phyloP scores from a whole-genome alignment of 179 eudicot species.

The Beta macrorhiza region DNA sequence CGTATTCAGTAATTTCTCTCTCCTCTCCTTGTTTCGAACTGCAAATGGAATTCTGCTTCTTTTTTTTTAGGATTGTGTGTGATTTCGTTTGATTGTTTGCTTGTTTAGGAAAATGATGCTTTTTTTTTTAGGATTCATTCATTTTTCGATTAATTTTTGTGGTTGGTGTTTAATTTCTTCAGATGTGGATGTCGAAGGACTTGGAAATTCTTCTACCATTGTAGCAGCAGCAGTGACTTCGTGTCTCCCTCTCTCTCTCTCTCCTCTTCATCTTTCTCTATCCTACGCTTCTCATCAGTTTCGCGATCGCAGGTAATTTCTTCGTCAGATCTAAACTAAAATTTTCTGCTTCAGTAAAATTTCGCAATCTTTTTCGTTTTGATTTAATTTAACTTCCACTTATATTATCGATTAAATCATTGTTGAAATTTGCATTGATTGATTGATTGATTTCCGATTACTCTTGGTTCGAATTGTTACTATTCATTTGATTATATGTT shows the following conservation, averaged over 20 bases:
- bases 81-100: too few species aligned
- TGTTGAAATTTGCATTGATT: background rate
- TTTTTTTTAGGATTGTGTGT: too few species aligned
- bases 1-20: too few species aligned
- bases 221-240: background rate
- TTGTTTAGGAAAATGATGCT: too few species aligned
- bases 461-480: background rate
- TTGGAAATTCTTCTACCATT: too few species aligned
- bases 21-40: too few species aligned
- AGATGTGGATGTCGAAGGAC: too few species aligned
- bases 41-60: too few species aligned
- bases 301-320: constrained; percentile 21
- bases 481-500: background rate
- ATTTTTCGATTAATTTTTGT: too few species aligned
- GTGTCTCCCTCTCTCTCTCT: background rate
- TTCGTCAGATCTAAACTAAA: constrained; percentile 16
- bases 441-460: background rate
- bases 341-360: background rate
- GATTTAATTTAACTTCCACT: background rate
- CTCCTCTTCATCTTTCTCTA: background rate
- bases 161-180: too few species aligned
- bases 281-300: background rate
- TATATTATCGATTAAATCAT: background rate
- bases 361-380: background rate
- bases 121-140: too few species aligned